Evolutionary conservation across 1,284 basidiomycete genomes (phyloP), one percentile per base, ranked within the genome.

Genomic region (Malassezia restricta): DNA sequence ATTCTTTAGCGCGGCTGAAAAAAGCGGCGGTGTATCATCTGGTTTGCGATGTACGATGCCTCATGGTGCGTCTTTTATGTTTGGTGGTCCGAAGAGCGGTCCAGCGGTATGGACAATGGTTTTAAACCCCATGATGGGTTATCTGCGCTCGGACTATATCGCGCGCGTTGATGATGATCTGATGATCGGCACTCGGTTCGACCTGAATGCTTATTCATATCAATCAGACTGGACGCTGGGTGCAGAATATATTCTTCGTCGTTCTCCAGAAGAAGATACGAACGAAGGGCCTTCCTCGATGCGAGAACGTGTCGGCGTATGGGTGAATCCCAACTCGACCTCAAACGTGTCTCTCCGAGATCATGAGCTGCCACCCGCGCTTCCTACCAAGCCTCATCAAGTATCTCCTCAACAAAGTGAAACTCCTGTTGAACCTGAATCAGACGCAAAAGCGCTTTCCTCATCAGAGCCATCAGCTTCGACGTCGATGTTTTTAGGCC

Each of bases 121-220:
- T 8, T 87, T 95, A 72, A 96, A 95, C 74, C 92, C 92, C 1
- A 88, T 98, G 80, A 83, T 96, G 62, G 92, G 92, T 0, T 90
- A 95, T 68, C 78, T 96, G 29, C 87, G 87, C 3, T 81, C 84
- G 1, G 87, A 91, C 27, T 96, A 96, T 72, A 85, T 89, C 0
- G 88, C 91, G 0, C 82, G 84, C 45, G 83, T 90, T 27, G 86
- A 86, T 1, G 80, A 80, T 3, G 87, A 92, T 70, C 80, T 96
- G n/a, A 83, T 87, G 0, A 75, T 95, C 6, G 85, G 86, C 49
- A 87, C 88, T 3, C 80, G 92, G 14, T 96, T 92, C 71, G 90
- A 95, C 68, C 90, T 96, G 75, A 98, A 98, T 66, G 82, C 92
- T 27, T 95, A 94, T 71, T 90, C 86, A 68, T 96, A 92, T 74